Evolutionary conservation across 2,329 filamentous ascomycete genomes (phyloP).

Genomic region (Venturia pyrina): DNA sequence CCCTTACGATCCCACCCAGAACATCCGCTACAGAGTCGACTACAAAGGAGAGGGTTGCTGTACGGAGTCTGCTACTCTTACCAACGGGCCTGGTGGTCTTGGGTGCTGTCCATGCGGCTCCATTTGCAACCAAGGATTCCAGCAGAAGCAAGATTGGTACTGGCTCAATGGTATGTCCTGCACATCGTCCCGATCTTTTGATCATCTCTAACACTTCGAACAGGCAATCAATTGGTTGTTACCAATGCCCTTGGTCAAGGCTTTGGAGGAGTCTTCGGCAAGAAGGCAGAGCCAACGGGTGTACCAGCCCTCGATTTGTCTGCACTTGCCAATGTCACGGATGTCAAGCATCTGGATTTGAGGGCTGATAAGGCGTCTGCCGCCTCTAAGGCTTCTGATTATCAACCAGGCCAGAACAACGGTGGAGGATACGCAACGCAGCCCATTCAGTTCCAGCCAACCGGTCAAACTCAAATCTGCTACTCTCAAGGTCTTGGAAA

Average conservation of each 20-base stretch:
- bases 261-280: background rate
- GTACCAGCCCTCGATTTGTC: background rate
- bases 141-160: background rate
- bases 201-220: background rate
- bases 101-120: background rate
- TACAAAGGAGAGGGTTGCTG: background rate
- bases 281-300: background rate
- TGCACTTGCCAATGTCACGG: background rate
- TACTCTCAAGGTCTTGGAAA: background rate
- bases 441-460: slow-evolving; percentile 1
- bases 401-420: background rate
- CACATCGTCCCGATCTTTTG: background rate
- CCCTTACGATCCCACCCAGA: background rate
- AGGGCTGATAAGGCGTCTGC: background rate
- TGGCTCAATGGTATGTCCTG: background rate
- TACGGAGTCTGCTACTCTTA: background rate
- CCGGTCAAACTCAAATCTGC: background rate
- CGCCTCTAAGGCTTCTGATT: background rate
- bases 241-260: background rate
- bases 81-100: background rate
- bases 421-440: background rate
- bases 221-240: background rate
- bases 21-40: background rate
- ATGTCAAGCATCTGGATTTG: background rate
- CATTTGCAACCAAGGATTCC: background rate